Evolutionary conservation across 1,284 basidiomycete genomes (phyloP).

Genomic region (Mycena citricolor): DNA sequence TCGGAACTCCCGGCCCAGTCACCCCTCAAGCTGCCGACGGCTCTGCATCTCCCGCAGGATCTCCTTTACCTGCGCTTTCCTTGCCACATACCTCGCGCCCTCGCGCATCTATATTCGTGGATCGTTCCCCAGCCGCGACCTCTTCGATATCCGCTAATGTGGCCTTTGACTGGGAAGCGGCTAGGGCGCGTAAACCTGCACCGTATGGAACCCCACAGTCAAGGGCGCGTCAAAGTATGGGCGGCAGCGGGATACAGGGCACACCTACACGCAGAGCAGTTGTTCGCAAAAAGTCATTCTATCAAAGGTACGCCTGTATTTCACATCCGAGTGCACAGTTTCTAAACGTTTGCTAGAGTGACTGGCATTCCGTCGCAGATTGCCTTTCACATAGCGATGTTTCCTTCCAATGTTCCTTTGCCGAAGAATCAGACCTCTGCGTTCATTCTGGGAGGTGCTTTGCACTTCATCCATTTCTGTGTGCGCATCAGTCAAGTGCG

Average conservation of each 20-base stretch:
- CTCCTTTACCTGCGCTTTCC: conserved; percentile 12
- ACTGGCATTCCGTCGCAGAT: conserved; percentile 63
- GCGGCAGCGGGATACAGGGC: conserved; percentile 29
- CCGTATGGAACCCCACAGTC: conserved; percentile 63
- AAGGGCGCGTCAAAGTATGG: conserved; percentile 42
- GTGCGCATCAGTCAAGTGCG: conserved; percentile 60
- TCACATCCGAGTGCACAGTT: conserved; percentile 6
- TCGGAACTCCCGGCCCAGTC: conserved; percentile 36
- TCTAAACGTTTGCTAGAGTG: conserved; percentile 40
- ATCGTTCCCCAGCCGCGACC: conserved; percentile 56
- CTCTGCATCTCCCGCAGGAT: conserved; percentile 24
- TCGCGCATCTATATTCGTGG: conserved; percentile 44
- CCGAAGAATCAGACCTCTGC: conserved; percentile 66
- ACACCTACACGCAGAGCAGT: conserved; percentile 46
- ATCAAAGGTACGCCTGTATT: conserved; percentile 50
- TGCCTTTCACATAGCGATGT: conserved; percentile 70
- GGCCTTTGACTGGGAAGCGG: conserved; percentile 84
- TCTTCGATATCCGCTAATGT: conserved; percentile 50
- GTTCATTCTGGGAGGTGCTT: conserved; percentile 56
- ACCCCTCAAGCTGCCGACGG: conserved; percentile 24
- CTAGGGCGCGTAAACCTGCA: conserved; percentile 58
- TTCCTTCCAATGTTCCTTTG: conserved; percentile 73
- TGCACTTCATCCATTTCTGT: conserved; percentile 68
- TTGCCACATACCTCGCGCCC: conserved; percentile 41
- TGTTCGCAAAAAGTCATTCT: conserved; percentile 59